Evolutionary conservation across 495 filamentous ascomycete species (phyloP).

Genomic region (Wilcoxina mikolae): DNA sequence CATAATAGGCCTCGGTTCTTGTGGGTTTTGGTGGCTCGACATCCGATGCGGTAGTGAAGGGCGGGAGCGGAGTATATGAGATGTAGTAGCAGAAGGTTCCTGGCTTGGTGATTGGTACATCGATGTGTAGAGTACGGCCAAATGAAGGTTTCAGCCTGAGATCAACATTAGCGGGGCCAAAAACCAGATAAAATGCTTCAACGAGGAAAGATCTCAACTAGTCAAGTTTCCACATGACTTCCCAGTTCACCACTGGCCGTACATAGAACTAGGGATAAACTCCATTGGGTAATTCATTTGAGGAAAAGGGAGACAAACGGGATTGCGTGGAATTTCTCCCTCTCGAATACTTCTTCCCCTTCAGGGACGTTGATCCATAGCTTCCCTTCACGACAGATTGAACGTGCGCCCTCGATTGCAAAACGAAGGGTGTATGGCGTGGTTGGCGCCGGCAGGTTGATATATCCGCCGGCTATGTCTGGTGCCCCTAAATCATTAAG

Average conservation of each 20-base stretch:
- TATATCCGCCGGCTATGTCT: conserved; percentile 74
- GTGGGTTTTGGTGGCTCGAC: conserved; percentile 39
- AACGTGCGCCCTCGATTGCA: conserved; percentile 87
- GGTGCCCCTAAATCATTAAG: conserved; percentile 87
- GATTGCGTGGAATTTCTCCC: conserved; percentile 67
- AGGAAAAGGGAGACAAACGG: conserved; percentile 45
- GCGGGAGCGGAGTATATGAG: conserved; percentile 74
- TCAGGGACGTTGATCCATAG: conserved; percentile 92
- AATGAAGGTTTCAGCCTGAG: conserved; percentile 76
- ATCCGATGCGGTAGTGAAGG: conserved; percentile 34
- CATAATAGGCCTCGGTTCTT: conserved; percentile 63
- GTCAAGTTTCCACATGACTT: no score
- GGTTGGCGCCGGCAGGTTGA: conserved; percentile 69
- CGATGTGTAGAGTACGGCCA: conserved; percentile 76
- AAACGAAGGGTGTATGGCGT: conserved; percentile 69
- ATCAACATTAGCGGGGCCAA: neutral
- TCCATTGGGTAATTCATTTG: no score
- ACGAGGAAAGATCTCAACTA: neutral
- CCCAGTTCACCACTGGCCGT: no score
- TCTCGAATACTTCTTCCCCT: conserved; percentile 53
- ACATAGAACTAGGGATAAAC: no score
- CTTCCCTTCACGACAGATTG: conserved; percentile 82
- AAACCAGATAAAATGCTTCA: neutral
- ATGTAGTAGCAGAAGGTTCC: conserved; percentile 94
- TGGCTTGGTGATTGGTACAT: conserved; percentile 65